Evolutionary conservation across 163 green algal genomes (phyloP).

Genomic region (Dunaliella salina): DNA sequence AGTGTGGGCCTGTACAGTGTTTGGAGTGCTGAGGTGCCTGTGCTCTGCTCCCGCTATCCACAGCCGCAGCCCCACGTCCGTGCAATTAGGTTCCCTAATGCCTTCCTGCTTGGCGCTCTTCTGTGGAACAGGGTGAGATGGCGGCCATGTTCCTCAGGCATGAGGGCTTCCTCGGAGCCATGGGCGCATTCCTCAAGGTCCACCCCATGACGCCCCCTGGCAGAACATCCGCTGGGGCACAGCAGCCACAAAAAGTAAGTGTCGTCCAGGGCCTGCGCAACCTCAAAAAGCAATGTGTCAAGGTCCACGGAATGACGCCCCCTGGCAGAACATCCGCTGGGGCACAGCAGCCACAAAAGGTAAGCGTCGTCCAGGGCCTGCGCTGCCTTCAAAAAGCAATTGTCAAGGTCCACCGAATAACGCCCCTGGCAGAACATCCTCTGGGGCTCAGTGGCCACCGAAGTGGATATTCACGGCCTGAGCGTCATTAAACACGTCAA

Average conservation of each 20-base stretch:
- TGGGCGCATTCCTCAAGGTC: constrained; percentile 92
- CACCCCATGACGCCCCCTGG: constrained; percentile 39
- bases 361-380: not conserved
- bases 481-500: too few species aligned
- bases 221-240: constrained; percentile 3
- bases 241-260: constrained; percentile 37
- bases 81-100: not conserved
- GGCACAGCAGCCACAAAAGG: constrained; percentile 33
- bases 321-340: constrained; percentile 2
- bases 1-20: too few species aligned
- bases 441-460: constrained; percentile 9
- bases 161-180: constrained; percentile 93
- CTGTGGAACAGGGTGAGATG: constrained; percentile 82
- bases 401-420: constrained; percentile 68
- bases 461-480: too few species aligned
- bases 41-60: not conserved
- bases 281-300: constrained; percentile 49
- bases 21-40: too few species aligned
- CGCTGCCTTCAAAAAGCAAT: too few species aligned
- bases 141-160: constrained; percentile 88
- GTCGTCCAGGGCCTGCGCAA: too few species aligned
- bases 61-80: not conserved
- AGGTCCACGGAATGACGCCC: constrained; percentile 56
- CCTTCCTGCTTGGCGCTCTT: not conserved
- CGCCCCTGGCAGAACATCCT: constrained; percentile 4